Conservation (phyloP, 192 early-diverging fungal genomes). For the Phycomyces blakesleeanus region DNA sequence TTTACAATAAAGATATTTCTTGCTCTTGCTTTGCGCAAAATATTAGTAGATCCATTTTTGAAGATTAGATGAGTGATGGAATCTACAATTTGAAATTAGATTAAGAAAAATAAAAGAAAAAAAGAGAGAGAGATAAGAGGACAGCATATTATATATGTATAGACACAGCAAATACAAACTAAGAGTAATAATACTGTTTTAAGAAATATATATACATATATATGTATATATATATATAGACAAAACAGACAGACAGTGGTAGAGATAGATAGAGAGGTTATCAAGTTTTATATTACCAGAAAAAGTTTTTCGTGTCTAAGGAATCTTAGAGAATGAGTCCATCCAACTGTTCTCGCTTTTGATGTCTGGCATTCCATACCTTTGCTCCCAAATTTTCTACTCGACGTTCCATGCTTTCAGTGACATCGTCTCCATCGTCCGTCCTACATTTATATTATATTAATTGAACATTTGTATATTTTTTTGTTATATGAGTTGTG, state of each 20-base stretch:
- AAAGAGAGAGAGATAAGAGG: too few relatives aligned
- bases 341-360: not conserved
- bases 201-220: not conserved
- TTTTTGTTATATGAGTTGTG: too few relatives aligned
- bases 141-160: too few relatives aligned
- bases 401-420: conserved; percentile 26
- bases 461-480: too few relatives aligned
- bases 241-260: too few relatives aligned
- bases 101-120: too few relatives aligned
- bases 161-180: too few relatives aligned
- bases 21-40: conserved; percentile 20
- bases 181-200: too few relatives aligned
- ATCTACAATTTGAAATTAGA: conserved; percentile 9
- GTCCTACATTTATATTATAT: conserved; percentile 20
- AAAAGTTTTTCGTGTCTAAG: conserved; percentile 23
- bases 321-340: not conserved
- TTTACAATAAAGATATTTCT: conserved; percentile 25
- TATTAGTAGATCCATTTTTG: conserved; percentile 31
- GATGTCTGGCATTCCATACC: conserved; percentile 14
- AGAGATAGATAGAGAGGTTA: too few relatives aligned
- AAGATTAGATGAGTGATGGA: conserved; percentile 28
- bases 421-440: conserved; percentile 36
- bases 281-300: too few relatives aligned
- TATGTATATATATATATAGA: not conserved
- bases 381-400: conserved; percentile 31